Conservation (phyloP, 371 early-diverging fungal species). For the Rhizopus delemar region DNA sequence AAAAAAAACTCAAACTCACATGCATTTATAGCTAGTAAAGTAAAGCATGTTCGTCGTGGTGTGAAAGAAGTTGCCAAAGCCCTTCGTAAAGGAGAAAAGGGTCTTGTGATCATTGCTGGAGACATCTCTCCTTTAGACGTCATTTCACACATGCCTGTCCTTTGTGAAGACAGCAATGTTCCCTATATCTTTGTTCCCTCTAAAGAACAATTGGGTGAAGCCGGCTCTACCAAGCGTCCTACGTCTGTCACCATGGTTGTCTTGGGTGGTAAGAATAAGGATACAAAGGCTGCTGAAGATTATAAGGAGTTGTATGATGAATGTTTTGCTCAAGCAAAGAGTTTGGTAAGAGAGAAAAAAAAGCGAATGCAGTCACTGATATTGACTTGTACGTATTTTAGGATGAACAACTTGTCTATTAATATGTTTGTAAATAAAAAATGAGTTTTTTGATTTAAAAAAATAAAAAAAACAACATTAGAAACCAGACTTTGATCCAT, state of each 20-base stretch:
- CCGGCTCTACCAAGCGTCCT: slow-evolving; percentile 92
- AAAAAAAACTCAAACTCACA: not conserved
- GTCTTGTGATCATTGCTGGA: slow-evolving; percentile 93
- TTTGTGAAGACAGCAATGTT: slow-evolving; percentile 95
- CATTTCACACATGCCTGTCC: slow-evolving; percentile 94
- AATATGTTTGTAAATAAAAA: slow-evolving; percentile 11
- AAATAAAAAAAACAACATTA: too few species aligned
- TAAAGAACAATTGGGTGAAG: slow-evolving; percentile 90
- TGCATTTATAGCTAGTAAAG: slow-evolving; percentile 54
- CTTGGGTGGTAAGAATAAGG: slow-evolving; percentile 74
- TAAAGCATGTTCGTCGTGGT: slow-evolving; percentile 86
- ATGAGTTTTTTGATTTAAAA: too few species aligned
- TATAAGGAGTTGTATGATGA: slow-evolving; percentile 85
- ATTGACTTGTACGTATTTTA: not conserved
- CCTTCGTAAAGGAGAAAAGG: slow-evolving; percentile 93
- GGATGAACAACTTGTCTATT: slow-evolving; percentile 42
- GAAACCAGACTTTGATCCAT: too few species aligned
- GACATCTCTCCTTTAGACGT: slow-evolving; percentile 98
- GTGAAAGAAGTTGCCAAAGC: slow-evolving; percentile 97
- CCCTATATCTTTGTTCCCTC: slow-evolving; percentile 96
- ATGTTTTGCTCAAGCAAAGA: slow-evolving; percentile 67
- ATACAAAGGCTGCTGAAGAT: slow-evolving; percentile 67
- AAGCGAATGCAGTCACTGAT: too few species aligned
- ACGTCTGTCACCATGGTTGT: slow-evolving; percentile 91
- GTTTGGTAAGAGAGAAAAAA: slow-evolving; percentile 50